Evolutionary conservation across 495 filamentous ascomycete genomes (phyloP), one percentile per base, ranked within the genome.

Genomic region (Lasiosphaeris hirsuta): DNA sequence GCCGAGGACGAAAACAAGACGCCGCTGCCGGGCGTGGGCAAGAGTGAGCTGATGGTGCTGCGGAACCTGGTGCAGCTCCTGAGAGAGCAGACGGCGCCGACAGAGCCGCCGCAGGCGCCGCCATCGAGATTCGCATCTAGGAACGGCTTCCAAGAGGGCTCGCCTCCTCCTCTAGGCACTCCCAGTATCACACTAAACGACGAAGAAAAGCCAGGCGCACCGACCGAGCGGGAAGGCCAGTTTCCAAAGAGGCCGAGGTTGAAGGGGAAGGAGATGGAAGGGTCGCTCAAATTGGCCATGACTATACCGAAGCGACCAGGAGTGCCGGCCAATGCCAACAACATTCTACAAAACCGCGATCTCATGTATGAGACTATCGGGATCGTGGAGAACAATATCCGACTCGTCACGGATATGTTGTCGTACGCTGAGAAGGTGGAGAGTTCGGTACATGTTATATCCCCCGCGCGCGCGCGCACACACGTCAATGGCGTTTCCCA

Each of bases 321-420:
- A 46, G 33, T 7, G 33, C 15, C 33, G 15, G 18, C 15, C 17
- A 57, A 57, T 43, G 13, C 17, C 4, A 47, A 48, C 34, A 45
- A 48, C 34, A 45, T 56, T 10, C 58, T 60, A 10, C 50, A 58
- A 17, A 58, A 62, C 33, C 44, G 54, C 19, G 59, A 57, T 44
- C 36, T 63, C 0, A 58, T 63, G 50, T 55, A 59, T 11, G 60
- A 63, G 40, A 58, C 55, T 4, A 51, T 63, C 2, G 55, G 56
- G 3, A 58, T 63, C 10, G 60, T 63, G 10, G 56, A 59, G 33
- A 58, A 58, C 19, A 63, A 63, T 35, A 54, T 56, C 10, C 51
- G 51, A 14, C 17, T 55, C 7, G 56, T 62, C 10, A 23, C 40
- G 10, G 60, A 62, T 8, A 62, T 62, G 60, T 35, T 55, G 17